Base-by-base conservation (phyloP, 805 yeast species). In the Yarrowia osloensis region DNA sequence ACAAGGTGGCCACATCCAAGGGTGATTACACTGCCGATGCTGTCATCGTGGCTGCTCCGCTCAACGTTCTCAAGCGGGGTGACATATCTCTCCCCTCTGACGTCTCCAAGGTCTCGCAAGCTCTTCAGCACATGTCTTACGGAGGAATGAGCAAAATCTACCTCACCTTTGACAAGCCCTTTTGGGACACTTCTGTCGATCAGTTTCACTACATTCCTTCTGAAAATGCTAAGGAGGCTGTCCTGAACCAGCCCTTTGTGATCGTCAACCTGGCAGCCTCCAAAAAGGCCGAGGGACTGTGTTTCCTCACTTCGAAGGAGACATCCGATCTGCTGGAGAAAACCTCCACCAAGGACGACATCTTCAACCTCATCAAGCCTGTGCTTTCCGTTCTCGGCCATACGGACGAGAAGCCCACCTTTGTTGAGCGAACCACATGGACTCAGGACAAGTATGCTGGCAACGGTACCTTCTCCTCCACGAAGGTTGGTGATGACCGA, bases 91-190 rank as follows among this genome's bases (percentile, higher is more conserved):
- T 75, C 65, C 33, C 59, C 22, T 76, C 77, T 13, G 62, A 62
- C 12, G 69, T 75, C 28, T 71, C 73, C 21, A 24, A 47, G 9
- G 68, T 69, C 19, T 55, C 67, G 31, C 28, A 57, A 26, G 47
- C 67, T 4, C 71, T 76, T 9, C 63, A 74, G 24, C 57, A 67
- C 26, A 67, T 69, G 61, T 54, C 73, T 11, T 74, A 68, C 62
- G 77, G 74, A 17, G 65, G 71, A 11, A 69, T 75, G 24, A 77
- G 77, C 59, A 75, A 75, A 70, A 66, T 74, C 28, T 75, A 74
- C 59, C 70, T 75, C 47, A 71, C 68, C 37, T 75, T 75, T 61
- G 71, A 71, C 35, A 68, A 68, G n/a, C 71, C 68, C 26, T 75
- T 74, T 50, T 75, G 77, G 77, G 70, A 70, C n/a, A 66, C 63